These are phyloP conservation scores for Nicotiana obtusifolia DNA, from an alignment of 257 asterid genomes.

Conservation along the genomic window DNA sequence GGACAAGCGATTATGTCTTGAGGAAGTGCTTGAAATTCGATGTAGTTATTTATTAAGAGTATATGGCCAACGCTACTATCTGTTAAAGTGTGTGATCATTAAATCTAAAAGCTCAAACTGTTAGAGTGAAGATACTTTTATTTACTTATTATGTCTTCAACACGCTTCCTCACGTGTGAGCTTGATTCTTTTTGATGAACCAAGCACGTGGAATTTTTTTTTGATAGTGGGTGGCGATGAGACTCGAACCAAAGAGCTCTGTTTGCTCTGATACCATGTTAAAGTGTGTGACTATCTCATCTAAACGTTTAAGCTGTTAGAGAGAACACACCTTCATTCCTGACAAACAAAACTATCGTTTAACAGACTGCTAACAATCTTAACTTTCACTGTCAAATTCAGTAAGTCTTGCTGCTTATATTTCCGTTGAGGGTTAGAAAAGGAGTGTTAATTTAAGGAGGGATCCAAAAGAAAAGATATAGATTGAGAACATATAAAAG, in stretches of 20 bases:
- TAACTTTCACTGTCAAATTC: neutral
- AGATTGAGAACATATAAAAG: neutral
- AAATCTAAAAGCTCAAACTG: rapidly evolving
- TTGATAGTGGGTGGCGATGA: no score
- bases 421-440: neutral
- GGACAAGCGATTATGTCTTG: neutral
- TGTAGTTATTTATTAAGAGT: neutral
- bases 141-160: no score
- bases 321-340: neutral
- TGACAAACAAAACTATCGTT: neutral
- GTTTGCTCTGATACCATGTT: no score
- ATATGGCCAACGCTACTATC: neutral
- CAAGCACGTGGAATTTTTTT: no score
- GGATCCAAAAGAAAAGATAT: neutral
- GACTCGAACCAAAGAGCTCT: no score
- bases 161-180: no score
- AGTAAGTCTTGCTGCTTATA: conserved; percentile 11
- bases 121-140: no score
- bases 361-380: neutral
- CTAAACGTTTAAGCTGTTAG: no score
- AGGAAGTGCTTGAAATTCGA: neutral
- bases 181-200: no score
- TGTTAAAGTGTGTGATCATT: no score
- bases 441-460: neutral
- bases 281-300: no score